phyloP scores from a whole-genome alignment of 768 basidiomycete genomes.

The Suillus variegatus region DNA sequence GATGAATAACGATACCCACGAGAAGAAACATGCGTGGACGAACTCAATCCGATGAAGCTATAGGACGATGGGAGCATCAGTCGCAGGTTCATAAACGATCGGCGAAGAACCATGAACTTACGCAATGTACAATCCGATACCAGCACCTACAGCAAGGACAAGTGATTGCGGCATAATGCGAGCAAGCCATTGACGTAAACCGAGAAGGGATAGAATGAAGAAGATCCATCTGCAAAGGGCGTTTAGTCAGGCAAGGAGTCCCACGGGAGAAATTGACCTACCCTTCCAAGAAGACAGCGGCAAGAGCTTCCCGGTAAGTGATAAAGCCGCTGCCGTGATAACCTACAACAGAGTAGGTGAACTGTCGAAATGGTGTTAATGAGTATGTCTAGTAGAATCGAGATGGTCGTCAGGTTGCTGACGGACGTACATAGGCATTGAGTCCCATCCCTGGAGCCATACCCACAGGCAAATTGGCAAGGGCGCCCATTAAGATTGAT shows the following conservation, averaged over 20 bases:
- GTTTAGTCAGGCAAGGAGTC: constrained; percentile 1
- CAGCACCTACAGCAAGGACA: constrained; percentile 81
- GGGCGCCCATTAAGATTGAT: constrained; percentile 78
- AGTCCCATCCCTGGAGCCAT: constrained; percentile 86
- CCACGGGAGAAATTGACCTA: constrained; percentile 32
- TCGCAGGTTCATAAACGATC: not conserved
- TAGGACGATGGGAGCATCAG: constrained; percentile 18
- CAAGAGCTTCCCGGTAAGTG: constrained; percentile 76
- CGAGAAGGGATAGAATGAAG: constrained; percentile 75
- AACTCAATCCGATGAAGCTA: constrained; percentile 77
- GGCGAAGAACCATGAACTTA: constrained; percentile 37
- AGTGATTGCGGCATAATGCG: constrained; percentile 88
- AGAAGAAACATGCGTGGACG: constrained; percentile 15
- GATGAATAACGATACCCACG: constrained; percentile 3
- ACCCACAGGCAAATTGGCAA: constrained; percentile 89
- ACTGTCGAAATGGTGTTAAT: constrained; percentile 43
- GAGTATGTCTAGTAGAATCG: not conserved
- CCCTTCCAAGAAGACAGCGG: constrained; percentile 89
- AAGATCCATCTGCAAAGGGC: constrained; percentile 67
- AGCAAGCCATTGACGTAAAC: constrained; percentile 87
- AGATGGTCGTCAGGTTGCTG: not conserved
- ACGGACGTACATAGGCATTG: constrained; percentile 68
- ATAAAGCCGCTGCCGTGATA: constrained; percentile 74
- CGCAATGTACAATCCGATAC: constrained; percentile 88
- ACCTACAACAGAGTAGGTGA: constrained; percentile 87